Conservation (phyloP, 2,329 filamentous ascomycete genomes). For the Trichoderma sp. region DNA sequence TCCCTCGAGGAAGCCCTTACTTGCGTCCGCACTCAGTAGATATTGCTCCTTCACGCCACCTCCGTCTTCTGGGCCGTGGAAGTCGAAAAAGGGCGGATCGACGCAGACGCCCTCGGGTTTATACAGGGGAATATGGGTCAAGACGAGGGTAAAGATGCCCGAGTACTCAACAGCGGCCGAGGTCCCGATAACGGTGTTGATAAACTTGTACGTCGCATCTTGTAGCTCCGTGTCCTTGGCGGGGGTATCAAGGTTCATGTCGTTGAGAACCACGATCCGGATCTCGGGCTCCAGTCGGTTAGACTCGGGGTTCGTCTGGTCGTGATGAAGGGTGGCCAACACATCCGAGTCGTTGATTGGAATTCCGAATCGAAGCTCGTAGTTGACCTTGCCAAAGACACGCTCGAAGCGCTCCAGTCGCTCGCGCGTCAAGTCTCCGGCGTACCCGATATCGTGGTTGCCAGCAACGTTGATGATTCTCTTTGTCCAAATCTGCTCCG, state of each 20-base stretch:
- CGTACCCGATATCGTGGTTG: slow-evolving; percentile 96
- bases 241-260: slow-evolving; percentile 89
- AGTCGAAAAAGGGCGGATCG: slow-evolving; percentile 79
- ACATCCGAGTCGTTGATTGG: slow-evolving; percentile 41
- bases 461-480: slow-evolving; percentile 86
- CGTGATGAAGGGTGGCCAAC: slow-evolving; percentile 42
- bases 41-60: slow-evolving; percentile 86
- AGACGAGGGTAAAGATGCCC: slow-evolving; percentile 72
- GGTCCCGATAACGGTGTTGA: slow-evolving; percentile 64
- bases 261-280: slow-evolving; percentile 82
- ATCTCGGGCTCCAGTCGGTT: slow-evolving; percentile 61
- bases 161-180: slow-evolving; percentile 58
- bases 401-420: slow-evolving; percentile 78
- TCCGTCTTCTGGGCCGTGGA: slow-evolving; percentile 63
- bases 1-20: slow-evolving; percentile 74
- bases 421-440: slow-evolving; percentile 77
- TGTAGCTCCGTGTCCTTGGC: slow-evolving; percentile 66
- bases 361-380: slow-evolving; percentile 74
- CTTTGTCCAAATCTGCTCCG: slow-evolving; percentile 60
- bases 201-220: slow-evolving; percentile 71
- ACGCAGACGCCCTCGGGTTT: slow-evolving; percentile 80
- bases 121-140: slow-evolving; percentile 90
- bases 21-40: slow-evolving; percentile 71
- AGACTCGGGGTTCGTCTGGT: slow-evolving; percentile 43
- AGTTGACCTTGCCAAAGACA: slow-evolving; percentile 84